A percentile compares a stretch with the other conserved stretches of the same genome.
These are phyloP conservation scores for Peronospora farinosa DNA, from an alignment of 352 stramenopile genomes.

Conservation along the genomic window DNA sequence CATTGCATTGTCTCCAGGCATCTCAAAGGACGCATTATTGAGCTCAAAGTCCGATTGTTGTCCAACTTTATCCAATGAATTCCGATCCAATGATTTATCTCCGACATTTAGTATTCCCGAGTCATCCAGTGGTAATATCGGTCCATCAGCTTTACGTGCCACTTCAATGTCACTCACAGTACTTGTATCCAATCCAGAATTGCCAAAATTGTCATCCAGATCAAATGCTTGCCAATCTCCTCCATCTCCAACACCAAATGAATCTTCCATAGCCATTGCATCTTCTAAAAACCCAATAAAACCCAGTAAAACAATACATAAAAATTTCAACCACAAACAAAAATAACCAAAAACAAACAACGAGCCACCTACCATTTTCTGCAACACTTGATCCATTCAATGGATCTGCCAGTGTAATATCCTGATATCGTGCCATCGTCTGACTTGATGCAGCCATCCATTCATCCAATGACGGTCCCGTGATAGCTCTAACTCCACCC, in stretches of 20 bases:
- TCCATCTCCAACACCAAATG: conserved; percentile 54
- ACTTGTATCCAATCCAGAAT: conserved; percentile 52
- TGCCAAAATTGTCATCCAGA: conserved; percentile 57
- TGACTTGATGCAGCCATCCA: conserved; percentile 77
- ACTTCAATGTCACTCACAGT: conserved; percentile 79
- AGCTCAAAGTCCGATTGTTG: conserved; percentile 49
- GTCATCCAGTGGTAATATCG: conserved; percentile 46
- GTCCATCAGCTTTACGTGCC: conserved; percentile 58
- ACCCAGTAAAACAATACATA: conserved; percentile 6
- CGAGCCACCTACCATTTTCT: conserved; percentile 37
- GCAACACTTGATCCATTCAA: conserved; percentile 44
- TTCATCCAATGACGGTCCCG: conserved; percentile 63
- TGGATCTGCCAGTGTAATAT: conserved; percentile 80
- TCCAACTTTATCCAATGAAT: conserved; percentile 24
- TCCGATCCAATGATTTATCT: conserved; percentile 48
- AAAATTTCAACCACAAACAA: background rate
- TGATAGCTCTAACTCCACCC: conserved; percentile 38
- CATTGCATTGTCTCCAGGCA: conserved; percentile 31
- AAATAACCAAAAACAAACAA: background rate
- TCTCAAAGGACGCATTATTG: conserved; percentile 54
- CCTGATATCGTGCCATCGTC: conserved; percentile 65
- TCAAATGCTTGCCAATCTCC: conserved; percentile 82
- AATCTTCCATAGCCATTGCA: conserved; percentile 64
- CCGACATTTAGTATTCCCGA: conserved; percentile 39
- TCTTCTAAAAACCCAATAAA: conserved; percentile 32